Base-by-base conservation (phyloP, 495 filamentous ascomycete genomes). In the Penicillium pulvis region DNA sequence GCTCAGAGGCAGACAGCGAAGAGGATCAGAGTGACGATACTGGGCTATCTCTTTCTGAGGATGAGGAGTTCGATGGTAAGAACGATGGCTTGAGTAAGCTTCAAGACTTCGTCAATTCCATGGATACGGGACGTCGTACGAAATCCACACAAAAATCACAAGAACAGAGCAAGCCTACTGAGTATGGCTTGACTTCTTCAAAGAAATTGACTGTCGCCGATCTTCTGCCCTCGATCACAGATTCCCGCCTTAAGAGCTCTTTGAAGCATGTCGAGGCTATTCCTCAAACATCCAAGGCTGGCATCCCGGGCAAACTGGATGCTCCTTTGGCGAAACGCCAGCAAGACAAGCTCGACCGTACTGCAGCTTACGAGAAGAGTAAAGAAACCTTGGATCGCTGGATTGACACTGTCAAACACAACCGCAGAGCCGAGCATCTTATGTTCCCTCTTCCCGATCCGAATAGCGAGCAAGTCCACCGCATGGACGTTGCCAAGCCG, bases 331-430 rank as follows among this genome's bases (percentile, higher is more conserved):
- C 93, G 3, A 96, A 91, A 68, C 85, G 94, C 46, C 90, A 96
- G 60, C 92, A 98, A 66, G 93, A 96, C 66, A 85, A 86, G 47
- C 71, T 97, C 6, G 87, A 97, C 63, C 90, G 94, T n/a, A 71
- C 73, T 51, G 93, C 86, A 14, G 94, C 94, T 2, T 96, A 91
- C 67, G 85, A 92, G 31, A 91, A 96, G 77, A 93, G 91, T 44
- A 97, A 92, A 65, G 88, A 97, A 71, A 91, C 91, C 0, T 76
- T 98, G 24, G 87, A 89, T 57, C 85, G 90, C 58, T 98, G 94
- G 94, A 84, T 87, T 19, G 93, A 96, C 51, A 97, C 95, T 0
- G 92, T 98, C 64, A 96, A 96, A 71, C 86, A 90, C 28, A 96
- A 97, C 71, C 86, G 95, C 41, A 82, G 91, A 58, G 93, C 94